Evolutionary conservation across 208 protist genomes (phyloP), one percentile per base, ranked within the genome.

Genomic region (Trypanosoma grayi): DNA sequence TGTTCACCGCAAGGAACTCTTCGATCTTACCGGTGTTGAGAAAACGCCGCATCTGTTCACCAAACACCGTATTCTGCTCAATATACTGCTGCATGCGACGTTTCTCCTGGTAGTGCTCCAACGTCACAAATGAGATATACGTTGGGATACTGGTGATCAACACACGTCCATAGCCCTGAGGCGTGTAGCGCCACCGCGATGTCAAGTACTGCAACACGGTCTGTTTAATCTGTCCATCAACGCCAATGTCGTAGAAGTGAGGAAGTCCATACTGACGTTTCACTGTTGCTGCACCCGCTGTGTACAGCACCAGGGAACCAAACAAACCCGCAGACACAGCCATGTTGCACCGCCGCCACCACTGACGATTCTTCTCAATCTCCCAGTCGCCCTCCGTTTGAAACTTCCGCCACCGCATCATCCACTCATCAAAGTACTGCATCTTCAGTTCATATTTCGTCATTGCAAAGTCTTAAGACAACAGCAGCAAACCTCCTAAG

Each of bases 401-500:
- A 66, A 90, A 95, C 70, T 92, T 92, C 47, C 83, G 70, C 89
- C 89, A 95, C 44, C 85, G 85, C 54, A 95, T 79, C 89, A 95
- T 95, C 89, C 89, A 95, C 70, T 93, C 85, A 56, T 95, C 89
- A 45, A 95, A 73, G 68, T 85, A 83, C 80, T 95, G 89, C 71
- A 95, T 58, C n/a, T 77, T 90, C 16, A 95, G 46, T 61, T 95
- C 89, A 56, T 84, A 77, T 70, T 95, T 95, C 72, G 77, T 80
- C 27, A 50, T 83, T 36, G 18, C 31, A 57, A 25, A 13, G 45
- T 37, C 7, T 50, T n/a, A 70, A 47, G 39, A 40, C 47, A 46
- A 18, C 22, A 18, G 11, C 34, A 41, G 48, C 36, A 60, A 18
- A 58, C 61, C 22, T 3, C 22, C 22, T 47, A 66, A 54, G 47